Evolutionary conservation across 352 stramenopile genomes (phyloP).

Genomic region (Pythium chondricola): DNA sequence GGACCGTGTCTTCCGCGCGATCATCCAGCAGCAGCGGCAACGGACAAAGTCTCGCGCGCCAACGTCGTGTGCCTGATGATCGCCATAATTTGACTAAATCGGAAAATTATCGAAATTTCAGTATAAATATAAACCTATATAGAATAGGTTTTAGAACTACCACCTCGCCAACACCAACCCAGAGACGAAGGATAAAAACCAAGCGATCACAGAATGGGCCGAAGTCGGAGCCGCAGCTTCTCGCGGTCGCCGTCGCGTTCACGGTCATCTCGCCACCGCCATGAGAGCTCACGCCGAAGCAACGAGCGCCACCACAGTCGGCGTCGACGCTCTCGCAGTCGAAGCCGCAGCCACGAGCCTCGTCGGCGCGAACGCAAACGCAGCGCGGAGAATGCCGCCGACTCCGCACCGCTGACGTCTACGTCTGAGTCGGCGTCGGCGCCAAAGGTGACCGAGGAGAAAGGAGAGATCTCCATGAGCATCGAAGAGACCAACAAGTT

Average conservation of each 20-base stretch:
- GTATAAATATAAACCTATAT: not conserved
- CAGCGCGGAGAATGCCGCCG: conserved; percentile 22
- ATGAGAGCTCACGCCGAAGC: not conserved
- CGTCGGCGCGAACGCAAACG: conserved; percentile 8
- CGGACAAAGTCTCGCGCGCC: not conserved
- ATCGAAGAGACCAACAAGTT: conserved; percentile 82
- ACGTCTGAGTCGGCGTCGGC: conserved; percentile 1
- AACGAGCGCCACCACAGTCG: not conserved
- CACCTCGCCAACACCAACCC: not conserved
- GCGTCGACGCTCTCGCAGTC: conserved; percentile 10
- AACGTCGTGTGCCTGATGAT: not conserved
- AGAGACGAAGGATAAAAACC: not conserved
- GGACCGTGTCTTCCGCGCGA: conserved; percentile 40
- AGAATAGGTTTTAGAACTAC: not conserved
- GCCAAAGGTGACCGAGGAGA: conserved; percentile 42
- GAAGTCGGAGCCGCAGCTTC: conserved; percentile 14
- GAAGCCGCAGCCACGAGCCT: conserved; percentile 15
- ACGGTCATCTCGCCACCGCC: not conserved
- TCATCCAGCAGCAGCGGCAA: not conserved
- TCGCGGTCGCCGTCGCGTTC: conserved; percentile 24
- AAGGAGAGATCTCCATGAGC: conserved; percentile 76
- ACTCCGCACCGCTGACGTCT: conserved; percentile 19
- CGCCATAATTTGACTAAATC: not conserved
- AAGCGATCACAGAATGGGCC: not conserved
- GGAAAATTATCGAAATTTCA: not conserved